phyloP scores from a whole-genome alignment of 2,329 filamentous ascomycete genomes.

The Lachnellula suecica region DNA sequence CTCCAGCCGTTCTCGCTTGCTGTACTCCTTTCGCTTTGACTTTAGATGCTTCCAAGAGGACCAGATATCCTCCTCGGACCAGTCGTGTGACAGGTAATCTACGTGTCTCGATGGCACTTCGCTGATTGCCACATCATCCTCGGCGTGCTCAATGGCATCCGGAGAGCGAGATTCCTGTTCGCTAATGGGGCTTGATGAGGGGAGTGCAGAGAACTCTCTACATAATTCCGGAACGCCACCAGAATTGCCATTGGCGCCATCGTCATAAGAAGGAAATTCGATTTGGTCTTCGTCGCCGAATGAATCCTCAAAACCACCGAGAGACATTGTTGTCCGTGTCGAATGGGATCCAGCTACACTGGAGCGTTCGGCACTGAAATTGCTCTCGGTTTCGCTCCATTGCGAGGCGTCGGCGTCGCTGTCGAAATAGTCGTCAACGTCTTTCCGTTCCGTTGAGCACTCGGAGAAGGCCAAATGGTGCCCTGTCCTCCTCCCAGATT shows the following conservation, averaged over 20 bases:
- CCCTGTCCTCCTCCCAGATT: not conserved
- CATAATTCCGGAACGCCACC: not conserved
- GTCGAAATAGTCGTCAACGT: not conserved
- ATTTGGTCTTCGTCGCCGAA: conserved; percentile 2
- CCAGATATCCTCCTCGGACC: conserved; percentile 97
- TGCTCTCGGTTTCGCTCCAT: conserved; percentile 7
- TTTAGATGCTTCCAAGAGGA: conserved; percentile 94
- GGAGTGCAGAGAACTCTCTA: not conserved
- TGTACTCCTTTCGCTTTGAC: conserved; percentile 68
- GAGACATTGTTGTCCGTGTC: conserved; percentile 1
- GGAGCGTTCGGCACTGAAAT: not conserved
- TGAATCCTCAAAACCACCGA: not conserved
- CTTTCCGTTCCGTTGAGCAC: not conserved
- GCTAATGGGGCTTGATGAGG: not conserved
- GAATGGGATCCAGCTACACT: not conserved
- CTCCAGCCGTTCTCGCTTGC: conserved; percentile 66
- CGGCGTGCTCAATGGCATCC: conserved; percentile 32
- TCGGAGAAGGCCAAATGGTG: not conserved
- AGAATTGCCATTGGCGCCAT: not conserved
- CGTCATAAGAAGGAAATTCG: conserved; percentile 8
- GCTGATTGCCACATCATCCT: conserved; percentile 53
- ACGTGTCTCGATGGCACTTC: conserved; percentile 63
- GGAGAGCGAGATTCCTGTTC: not conserved
- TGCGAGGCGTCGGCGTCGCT: conserved; percentile 1
- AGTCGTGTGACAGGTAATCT: conserved; percentile 93